Percentiles rank a stretch among this genome's conserved stretches.
phyloP scores from a whole-genome alignment of 2,329 filamentous ascomycete species.

The Emericellopsis cladophorae region DNA sequence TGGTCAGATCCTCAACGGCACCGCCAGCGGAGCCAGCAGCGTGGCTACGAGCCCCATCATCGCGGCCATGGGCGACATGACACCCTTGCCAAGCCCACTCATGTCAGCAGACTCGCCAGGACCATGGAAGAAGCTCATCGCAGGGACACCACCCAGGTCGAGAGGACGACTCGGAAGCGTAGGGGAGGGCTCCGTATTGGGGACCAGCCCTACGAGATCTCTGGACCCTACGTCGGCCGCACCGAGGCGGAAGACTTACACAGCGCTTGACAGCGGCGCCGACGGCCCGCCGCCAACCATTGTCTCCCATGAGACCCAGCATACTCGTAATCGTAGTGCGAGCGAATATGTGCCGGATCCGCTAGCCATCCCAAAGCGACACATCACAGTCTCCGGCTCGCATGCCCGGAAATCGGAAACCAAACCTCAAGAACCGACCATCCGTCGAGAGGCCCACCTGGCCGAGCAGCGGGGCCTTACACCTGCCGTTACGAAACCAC shows the following conservation, averaged over 20 bases:
- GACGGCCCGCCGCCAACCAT: conserved; percentile 4
- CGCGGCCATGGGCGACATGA: conserved; percentile 65
- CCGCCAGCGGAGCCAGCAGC: conserved; percentile 49
- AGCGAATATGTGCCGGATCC: conserved; percentile 78
- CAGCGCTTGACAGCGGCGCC: conserved; percentile 5
- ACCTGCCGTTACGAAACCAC: conserved; percentile 44
- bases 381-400: conserved; percentile 59
- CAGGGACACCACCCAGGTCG: conserved; percentile 10
- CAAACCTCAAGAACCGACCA: conserved; percentile 30
- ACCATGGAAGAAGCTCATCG: conserved; percentile 37
- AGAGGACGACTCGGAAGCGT: conserved; percentile 11
- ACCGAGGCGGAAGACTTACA: conserved; percentile 45
- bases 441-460: conserved; percentile 68
- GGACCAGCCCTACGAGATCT: conserved; percentile 38
- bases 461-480: conserved; percentile 67
- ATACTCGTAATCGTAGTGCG: conserved; percentile 66
- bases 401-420: conserved; percentile 26
- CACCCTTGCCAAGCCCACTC: conserved; percentile 66
- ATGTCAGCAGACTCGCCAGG: conserved; percentile 52
- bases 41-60: conserved; percentile 61
- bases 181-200: conserved; percentile 26
- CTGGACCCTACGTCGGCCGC: conserved; percentile 36
- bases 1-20: conserved; percentile 32
- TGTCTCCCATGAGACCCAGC: conserved; percentile 29
- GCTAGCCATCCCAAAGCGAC: conserved; percentile 54